phyloP scores from a whole-genome alignment of 768 basidiomycete species.

The Auricularia heimuer region DNA sequence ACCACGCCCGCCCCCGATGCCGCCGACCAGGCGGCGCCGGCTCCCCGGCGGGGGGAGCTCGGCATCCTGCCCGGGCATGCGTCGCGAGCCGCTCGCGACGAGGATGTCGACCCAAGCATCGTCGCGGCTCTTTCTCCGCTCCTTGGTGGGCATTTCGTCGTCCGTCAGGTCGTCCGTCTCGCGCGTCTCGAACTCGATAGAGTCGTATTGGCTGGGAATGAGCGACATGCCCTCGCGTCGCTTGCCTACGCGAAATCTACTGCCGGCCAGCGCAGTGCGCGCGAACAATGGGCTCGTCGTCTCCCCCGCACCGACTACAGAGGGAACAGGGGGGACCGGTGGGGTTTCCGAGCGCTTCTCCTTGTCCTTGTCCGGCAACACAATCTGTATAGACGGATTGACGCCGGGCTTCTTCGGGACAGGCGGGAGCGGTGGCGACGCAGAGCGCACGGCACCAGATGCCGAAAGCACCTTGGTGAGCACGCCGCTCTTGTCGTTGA shows the following conservation, averaged over 20 bases:
- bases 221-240: conserved; percentile 30
- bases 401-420: conserved; percentile 4
- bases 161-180: conserved; percentile 19
- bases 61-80: conserved; percentile 49
- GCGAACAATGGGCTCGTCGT: conserved; percentile 6
- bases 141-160: conserved; percentile 33
- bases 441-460: background rate
- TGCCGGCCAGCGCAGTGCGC: conserved; percentile 15
- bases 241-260: conserved; percentile 45
- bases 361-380: conserved; percentile 4
- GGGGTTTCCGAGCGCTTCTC: conserved; percentile 1
- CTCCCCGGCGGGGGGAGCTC: conserved; percentile 16
- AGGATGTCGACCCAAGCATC: conserved; percentile 88
- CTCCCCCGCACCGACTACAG: background rate
- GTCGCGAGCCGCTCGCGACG: conserved; percentile 46
- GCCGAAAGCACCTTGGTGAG: background rate
- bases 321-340: background rate
- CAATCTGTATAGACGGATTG: conserved; percentile 2
- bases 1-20: conserved; percentile 13
- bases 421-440: conserved; percentile 1
- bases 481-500: conserved; percentile 18
- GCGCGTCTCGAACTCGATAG: conserved; percentile 75
- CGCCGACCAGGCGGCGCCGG: conserved; percentile 2
- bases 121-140: conserved; percentile 36
- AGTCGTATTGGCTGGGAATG: conserved; percentile 66